Evolutionary conservation across 495 filamentous ascomycete genomes (phyloP), one percentile per base, ranked within the genome.

Genomic region (Neurospora sp.): DNA sequence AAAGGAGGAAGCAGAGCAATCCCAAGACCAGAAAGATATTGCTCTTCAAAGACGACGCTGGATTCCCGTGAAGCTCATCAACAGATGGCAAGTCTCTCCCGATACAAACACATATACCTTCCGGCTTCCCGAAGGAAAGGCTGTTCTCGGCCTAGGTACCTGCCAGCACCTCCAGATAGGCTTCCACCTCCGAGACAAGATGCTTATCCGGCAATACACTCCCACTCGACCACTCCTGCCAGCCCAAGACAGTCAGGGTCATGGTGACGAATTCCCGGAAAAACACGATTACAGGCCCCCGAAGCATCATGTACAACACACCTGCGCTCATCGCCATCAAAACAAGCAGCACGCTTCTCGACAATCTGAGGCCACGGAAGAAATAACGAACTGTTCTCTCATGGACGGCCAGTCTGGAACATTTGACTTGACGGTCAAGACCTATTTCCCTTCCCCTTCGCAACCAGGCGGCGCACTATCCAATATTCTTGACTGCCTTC

Each of bases 121-220:
- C 42, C 59, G 45, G n/a, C 71, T 81, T 41, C 77, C 80, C 4
- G 69, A 72, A 27, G 70, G 69, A 39, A 73, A 71, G 69, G 10
- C 69, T 38, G 73, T 73, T 61, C 74, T 81, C 3, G 80, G 80
- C 4, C 40, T 82, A 1, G 73, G 73, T 9, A 82, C 80, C 1
- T 82, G 80, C 65, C 78, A 82, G 71, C 80, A 82, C 48, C 71
- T 82, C 38, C 73, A 82, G 59, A 68, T 82, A 18, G 79, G 81
- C 18, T 80, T 81, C 68, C 79, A 82, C 45, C 42, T 82, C 1
- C 70, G 75, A 37, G 79, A 81, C 68, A 68, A 72, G 38, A 77
- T 77, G 75, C 18, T 76, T 35, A 72, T 77, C 14, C 48, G 76
- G 12, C 59, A 69, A 20, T 77, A 76, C 70, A 77, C 76, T 9